These are phyloP conservation scores for Phytophthora chlamydospora DNA, from an alignment of 352 stramenopile species.

Conservation along the genomic window DNA sequence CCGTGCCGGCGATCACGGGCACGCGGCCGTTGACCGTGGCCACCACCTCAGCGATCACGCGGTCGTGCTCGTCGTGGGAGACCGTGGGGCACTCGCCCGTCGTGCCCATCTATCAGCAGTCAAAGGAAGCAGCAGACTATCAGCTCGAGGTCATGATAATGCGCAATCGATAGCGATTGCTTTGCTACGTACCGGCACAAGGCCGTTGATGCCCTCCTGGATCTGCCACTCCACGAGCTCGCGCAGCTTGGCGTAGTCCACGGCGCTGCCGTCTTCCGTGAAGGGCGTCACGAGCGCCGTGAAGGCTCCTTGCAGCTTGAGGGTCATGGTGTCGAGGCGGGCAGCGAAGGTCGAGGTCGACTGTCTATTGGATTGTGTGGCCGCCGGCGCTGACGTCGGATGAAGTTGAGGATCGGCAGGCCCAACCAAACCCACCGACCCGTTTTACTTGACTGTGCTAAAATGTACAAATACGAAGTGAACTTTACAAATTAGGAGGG, in stretches of 20 bases:
- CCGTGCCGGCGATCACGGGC: conserved; percentile 95
- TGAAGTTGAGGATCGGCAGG: conserved; percentile 32
- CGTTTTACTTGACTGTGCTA: conserved; percentile 31
- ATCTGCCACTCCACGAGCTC: conserved; percentile 94
- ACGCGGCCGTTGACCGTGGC: conserved; percentile 83
- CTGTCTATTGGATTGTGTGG: conserved; percentile 42
- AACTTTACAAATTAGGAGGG: too few relatives aligned
- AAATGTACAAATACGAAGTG: too few relatives aligned
- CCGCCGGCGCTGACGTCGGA: conserved; percentile 20
- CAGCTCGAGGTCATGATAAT: neutral
- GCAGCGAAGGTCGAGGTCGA: conserved; percentile 13
- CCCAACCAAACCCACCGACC: neutral
- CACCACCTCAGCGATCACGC: conserved; percentile 93
- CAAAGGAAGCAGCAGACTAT: conserved; percentile 8
- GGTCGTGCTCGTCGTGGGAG: conserved; percentile 94
- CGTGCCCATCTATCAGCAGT: conserved; percentile 87
- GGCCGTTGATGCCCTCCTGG: conserved; percentile 93
- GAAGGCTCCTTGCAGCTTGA: conserved; percentile 83
- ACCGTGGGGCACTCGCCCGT: conserved; percentile 97
- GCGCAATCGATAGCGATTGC: neutral
- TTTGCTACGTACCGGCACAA: conserved; percentile 92
- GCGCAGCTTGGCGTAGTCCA: conserved; percentile 94
- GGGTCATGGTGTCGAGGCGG: conserved; percentile 37
- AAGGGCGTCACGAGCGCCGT: conserved; percentile 97
- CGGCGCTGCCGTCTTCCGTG: conserved; percentile 85